Base-by-base conservation (phyloP, 768 basidiomycete genomes). In the Mycena maculata region DNA sequence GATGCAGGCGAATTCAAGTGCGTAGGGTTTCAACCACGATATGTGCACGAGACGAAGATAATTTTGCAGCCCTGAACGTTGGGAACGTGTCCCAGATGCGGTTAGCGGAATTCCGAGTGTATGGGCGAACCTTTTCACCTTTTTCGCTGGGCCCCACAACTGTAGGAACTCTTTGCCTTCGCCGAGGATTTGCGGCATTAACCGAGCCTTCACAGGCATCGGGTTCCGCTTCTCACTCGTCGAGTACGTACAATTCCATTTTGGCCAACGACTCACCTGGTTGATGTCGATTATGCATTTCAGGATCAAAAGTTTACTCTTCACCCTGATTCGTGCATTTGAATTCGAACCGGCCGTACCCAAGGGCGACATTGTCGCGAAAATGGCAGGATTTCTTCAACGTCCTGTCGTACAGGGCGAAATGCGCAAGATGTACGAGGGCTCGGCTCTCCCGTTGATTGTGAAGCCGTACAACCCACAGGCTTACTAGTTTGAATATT, bases 41-140 rank as follows among this genome's bases (percentile, higher is more conserved):
- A n/a, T n/a, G n/a, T n/a, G n/a, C n/a, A n/a, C n/a, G n/a, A n/a
- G n/a, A n/a, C n/a, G n/a, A n/a, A n/a, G n/a, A n/a, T n/a, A n/a
- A n/a, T n/a, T n/a, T n/a, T n/a, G n/a, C n/a, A n/a, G n/a, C n/a
- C 91, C 91, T 0, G 90, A 91, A 70, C 81, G 90, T 0, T 92
- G 91, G 91, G 73, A 78, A n/a, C 72, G 79, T 3, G 41, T 81
- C 8, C 88, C 89, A 0, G 82, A 84, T 22, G 78, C 79, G 0
- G 83, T 79, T 1, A 73, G 74, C 4, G 65, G 73, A 0, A 77
- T 91, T 22, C 91, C 90, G 4, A 87, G 89, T 11, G 81, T 91
- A 0, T 90, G 86, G 85, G 82, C 86, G 7, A 84, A 89, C 71
- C 72, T 87, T 69, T 72, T 91, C 31, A 84, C 87, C 0, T 92